phyloP scores from a whole-genome alignment of 345 rosid genomes.

The Alliaria petiolata region DNA sequence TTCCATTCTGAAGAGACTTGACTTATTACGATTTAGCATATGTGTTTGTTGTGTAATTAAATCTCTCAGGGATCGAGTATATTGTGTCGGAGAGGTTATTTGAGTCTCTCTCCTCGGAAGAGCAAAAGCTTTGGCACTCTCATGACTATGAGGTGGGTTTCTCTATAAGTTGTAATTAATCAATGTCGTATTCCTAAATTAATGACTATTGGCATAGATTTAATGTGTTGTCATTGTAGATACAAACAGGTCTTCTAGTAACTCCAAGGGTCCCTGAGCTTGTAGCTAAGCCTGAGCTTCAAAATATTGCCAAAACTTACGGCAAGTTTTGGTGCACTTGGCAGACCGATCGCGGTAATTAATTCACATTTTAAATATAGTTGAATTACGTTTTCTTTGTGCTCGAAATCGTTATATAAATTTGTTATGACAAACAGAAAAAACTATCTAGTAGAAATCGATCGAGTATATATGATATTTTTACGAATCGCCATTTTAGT shows the following conservation, averaged over 20 bases:
- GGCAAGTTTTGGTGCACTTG: constrained; percentile 90
- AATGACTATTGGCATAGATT: background rate
- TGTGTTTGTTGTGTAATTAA: background rate
- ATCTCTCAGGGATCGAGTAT: constrained; percentile 55
- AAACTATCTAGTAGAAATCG: too few relatives aligned
- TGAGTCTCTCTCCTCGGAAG: constrained; percentile 47
- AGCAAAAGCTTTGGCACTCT: constrained; percentile 81
- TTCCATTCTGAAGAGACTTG: background rate
- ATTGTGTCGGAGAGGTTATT: constrained; percentile 60
- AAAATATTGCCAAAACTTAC: constrained; percentile 53
- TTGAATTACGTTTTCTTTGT: background rate
- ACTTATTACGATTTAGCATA: background rate
- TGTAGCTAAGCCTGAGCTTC: constrained; percentile 51
- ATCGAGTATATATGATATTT: too few relatives aligned
- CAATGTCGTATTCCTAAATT: background rate
- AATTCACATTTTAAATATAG: background rate
- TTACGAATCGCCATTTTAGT: too few relatives aligned
- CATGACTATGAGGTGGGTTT: constrained; percentile 62
- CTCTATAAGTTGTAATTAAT: background rate
- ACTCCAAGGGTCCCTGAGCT: constrained; percentile 63
- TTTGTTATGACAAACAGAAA: background rate
- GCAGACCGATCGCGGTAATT: constrained; percentile 65
- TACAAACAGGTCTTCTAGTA: constrained; percentile 54
- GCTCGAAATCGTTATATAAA: background rate
- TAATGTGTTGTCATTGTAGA: constrained; percentile 23